Evolutionary conservation across 2,329 filamentous ascomycete genomes (phyloP), one percentile per base, ranked within the genome.

Genomic region (Calonectria henricotiae): DNA sequence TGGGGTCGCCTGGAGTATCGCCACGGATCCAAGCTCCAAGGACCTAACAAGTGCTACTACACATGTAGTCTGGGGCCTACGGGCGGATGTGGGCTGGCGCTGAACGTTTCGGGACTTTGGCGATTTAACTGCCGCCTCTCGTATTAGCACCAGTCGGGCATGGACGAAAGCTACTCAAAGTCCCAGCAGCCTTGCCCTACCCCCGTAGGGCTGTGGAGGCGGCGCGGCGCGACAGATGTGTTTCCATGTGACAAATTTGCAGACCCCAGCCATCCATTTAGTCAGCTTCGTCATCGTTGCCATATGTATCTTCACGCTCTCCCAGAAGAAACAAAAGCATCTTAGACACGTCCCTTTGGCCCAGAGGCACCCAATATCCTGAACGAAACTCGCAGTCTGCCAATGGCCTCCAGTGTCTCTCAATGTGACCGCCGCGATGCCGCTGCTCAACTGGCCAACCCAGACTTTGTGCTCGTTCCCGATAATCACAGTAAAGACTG

Each of bases 281-380:
- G 27, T 46, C 15, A 5, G 37, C 25, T 5, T 43, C 13, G 30
- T 43, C 43, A 1, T 61, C 32, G 2, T 44, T 17, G 9, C 27
- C 68, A 17, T 39, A 39, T 3, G 72, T 37, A 5, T 17, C 51
- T 6, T 39, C 32, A 7, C 51, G 20, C 11, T 58, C 51, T 25
- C 35, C 20, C 35, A 58, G 23, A 5, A 30, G 20, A 25, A 39
- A 23, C 3, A 63, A 7, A 23, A 27, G 15, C 13, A 44, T 27
- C 7, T 5, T 32, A 2, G 27, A n/a, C 11, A 58, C 8, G 35
- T 78, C 73, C 13, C 65, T 73, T 17, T 76, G 69, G 1, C 78
- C 77, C 13, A 79, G n/a, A 9, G 71, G 74, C 7, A 80, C 62
- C 76, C 78, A 80, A 35, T 80, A 79, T 5, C 78, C 78, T 1